Evolutionary conservation across 1,284 basidiomycete species (phyloP), one percentile per base, ranked within the genome.

Genomic region (Retiboletus flavoniger): DNA sequence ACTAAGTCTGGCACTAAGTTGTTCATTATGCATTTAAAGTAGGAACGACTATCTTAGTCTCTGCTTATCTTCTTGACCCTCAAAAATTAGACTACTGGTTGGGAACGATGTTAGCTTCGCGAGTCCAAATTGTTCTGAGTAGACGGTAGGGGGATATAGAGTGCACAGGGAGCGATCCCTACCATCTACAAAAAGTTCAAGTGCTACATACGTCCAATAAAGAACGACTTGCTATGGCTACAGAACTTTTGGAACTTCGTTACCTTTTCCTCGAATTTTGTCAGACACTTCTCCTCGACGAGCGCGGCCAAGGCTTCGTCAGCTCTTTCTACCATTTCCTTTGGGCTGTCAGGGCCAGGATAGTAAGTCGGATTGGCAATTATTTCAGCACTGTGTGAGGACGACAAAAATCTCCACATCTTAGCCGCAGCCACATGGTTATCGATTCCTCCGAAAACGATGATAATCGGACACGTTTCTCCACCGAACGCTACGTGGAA

Each of bases 311-410:
- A 54, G 28, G 44, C 48, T 34, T 54, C 44, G 24, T 68, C 55
- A n/a, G 64, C 65, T 40, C 47, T 56, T 47, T 64, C 61, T 24
- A 55, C 13, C 26, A 19, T 32, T 41, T 62, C 67, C 36, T 32
- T 55, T 21, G 55, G 24, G 26, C 52, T 10, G 41, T 44, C 50
- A 3, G 44, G 44, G 24, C 51, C 41, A n/a, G 64, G 64, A 38
- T 60, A 69, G 29, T 57, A 67, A 11, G 61, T 66, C 7, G 65
- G 65, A 34, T 17, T 48, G 39, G 63, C 64, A 8, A 62, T 50
- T 39, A 65, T 56, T 17, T 55, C 47, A 10, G 52, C 51, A 11
- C 16, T 16, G 24, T 47, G 51, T 1, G 55, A 54, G 24, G 54
- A 57, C 8, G 58, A 62, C 34, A 65, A 39, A 11, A 46, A 8